These are phyloP conservation scores for Cordyceps pruinosa DNA, from an alignment of 2,329 filamentous ascomycete species.

Conservation along the genomic window DNA sequence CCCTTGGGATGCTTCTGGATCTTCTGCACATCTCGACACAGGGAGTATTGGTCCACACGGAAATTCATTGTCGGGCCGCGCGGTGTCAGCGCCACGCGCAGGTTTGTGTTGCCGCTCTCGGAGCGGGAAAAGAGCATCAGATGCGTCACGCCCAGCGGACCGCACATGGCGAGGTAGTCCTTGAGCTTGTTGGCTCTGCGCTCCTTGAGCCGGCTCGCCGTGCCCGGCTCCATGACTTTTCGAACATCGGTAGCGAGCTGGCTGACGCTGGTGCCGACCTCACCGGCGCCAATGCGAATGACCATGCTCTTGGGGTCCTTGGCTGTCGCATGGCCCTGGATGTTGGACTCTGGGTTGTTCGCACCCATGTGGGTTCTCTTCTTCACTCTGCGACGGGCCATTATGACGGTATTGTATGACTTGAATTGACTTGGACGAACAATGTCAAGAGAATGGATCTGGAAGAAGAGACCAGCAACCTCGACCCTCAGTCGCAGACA, in stretches of 20 bases:
- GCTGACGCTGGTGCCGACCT: constrained; percentile 85
- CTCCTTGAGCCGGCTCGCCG: constrained; percentile 83
- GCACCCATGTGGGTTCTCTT: constrained; percentile 79
- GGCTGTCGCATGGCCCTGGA: constrained; percentile 54
- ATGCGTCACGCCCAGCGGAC: constrained; percentile 87
- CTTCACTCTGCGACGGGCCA: constrained; percentile 78
- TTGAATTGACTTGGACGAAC: not conserved
- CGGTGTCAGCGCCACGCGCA: constrained; percentile 80
- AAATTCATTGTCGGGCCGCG: constrained; percentile 92
- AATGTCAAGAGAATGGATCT: constrained; percentile 9
- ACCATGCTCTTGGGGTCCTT: constrained; percentile 93
- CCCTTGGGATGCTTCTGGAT: constrained; percentile 77
- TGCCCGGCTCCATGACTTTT: constrained; percentile 91
- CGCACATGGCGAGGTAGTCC: constrained; percentile 94
- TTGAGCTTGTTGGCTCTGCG: constrained; percentile 78
- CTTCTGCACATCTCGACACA: constrained; percentile 83
- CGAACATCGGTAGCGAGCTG: constrained; percentile 89
- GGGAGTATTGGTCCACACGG: constrained; percentile 86
- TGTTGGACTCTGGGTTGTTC: constrained; percentile 49
- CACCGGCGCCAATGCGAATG: constrained; percentile 88
- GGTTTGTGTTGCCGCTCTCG: constrained; percentile 81
- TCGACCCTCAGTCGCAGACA: not conserved
- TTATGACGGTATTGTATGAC: constrained; percentile 28
- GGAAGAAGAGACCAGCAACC: not conserved
- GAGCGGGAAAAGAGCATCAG: constrained; percentile 89